Evolutionary conservation across 148 eudicot species (phyloP).

Genomic region (Dysphania ambrosioides): DNA sequence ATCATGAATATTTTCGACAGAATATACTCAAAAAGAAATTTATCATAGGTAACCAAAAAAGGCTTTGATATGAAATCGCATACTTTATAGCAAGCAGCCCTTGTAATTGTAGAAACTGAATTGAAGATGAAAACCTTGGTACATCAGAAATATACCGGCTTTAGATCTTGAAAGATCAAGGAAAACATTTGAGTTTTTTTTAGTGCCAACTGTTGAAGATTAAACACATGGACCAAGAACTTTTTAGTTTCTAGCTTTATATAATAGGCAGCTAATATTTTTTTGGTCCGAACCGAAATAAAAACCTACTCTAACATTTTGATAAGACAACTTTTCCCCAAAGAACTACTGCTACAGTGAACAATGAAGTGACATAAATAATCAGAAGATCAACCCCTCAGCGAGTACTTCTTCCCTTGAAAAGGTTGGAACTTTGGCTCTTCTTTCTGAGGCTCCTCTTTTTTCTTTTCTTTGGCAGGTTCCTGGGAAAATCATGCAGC

Average conservation of each 20-base stretch:
- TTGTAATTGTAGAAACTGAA: background rate
- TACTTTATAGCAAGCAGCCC: background rate
- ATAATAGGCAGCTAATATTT: background rate
- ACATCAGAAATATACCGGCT: background rate
- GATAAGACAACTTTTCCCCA: constrained; percentile 4
- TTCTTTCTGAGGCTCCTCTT: constrained; percentile 54
- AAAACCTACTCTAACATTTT: constrained; percentile 8
- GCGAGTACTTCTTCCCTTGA: constrained; percentile 67
- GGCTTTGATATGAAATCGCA: background rate
- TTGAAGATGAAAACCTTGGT: background rate
- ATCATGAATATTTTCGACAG: no score
- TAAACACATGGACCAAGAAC: constrained; percentile 1
- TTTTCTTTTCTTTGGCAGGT: no score
- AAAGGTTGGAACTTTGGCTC: constrained; percentile 70
- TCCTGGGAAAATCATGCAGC: no score
- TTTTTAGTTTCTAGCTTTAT: constrained; percentile 6
- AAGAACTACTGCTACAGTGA: background rate
- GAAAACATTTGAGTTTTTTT: background rate
- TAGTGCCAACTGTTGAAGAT: background rate
- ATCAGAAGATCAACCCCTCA: constrained; percentile 41
- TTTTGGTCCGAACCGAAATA: background rate
- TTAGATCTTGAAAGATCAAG: background rate
- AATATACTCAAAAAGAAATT: no score
- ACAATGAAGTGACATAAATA: background rate
- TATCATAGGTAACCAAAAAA: background rate